These are phyloP conservation scores for Cercospora zeina DNA, from an alignment of 2,329 filamentous ascomycete genomes.

Conservation along the genomic window DNA sequence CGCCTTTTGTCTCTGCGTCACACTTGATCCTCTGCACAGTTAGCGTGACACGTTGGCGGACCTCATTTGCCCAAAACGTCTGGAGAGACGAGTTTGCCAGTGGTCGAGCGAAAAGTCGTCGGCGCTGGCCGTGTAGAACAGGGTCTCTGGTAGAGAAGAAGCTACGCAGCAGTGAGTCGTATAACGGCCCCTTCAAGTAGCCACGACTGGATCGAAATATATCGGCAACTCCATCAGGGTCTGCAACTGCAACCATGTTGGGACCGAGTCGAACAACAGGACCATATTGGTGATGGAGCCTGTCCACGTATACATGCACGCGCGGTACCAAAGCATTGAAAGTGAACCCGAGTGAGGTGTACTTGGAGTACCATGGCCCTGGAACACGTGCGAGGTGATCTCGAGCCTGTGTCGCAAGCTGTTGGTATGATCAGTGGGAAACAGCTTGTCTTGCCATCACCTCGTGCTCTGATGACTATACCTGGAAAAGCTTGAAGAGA, in stretches of 20 bases:
- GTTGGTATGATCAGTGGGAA: background rate
- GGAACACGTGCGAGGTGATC: slow-evolving; percentile 23
- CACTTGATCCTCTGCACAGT: slow-evolving; percentile 40
- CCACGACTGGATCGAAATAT: slow-evolving; percentile 28
- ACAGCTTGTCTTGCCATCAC: background rate
- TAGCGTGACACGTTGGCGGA: slow-evolving; percentile 39
- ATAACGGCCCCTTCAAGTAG: slow-evolving; percentile 35
- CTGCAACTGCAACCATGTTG: slow-evolving; percentile 34
- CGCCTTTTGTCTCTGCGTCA: slow-evolving; percentile 33
- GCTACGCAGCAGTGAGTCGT: slow-evolving; percentile 29
- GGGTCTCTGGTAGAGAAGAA: slow-evolving; percentile 43
- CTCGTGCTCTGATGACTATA: background rate
- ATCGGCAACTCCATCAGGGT: slow-evolving; percentile 30
- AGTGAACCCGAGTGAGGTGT: slow-evolving; percentile 22
- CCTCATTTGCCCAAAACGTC: slow-evolving; percentile 41
- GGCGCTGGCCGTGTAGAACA: slow-evolving; percentile 39
- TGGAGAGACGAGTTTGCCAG: slow-evolving; percentile 41
- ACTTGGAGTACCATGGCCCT: slow-evolving; percentile 28
- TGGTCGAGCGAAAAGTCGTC: slow-evolving; percentile 41
- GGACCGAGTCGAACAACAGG: slow-evolving; percentile 34
- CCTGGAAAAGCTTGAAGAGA: slow-evolving; percentile 17
- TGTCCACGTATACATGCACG: slow-evolving; percentile 41
- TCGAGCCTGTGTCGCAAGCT: slow-evolving; percentile 16
- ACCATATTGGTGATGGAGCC: slow-evolving; percentile 40
- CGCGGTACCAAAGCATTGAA: slow-evolving; percentile 25